Evolutionary conservation across 2,329 filamentous ascomycete species (phyloP), one percentile per base, ranked within the genome.

Genomic region (Claviceps sp.): DNA sequence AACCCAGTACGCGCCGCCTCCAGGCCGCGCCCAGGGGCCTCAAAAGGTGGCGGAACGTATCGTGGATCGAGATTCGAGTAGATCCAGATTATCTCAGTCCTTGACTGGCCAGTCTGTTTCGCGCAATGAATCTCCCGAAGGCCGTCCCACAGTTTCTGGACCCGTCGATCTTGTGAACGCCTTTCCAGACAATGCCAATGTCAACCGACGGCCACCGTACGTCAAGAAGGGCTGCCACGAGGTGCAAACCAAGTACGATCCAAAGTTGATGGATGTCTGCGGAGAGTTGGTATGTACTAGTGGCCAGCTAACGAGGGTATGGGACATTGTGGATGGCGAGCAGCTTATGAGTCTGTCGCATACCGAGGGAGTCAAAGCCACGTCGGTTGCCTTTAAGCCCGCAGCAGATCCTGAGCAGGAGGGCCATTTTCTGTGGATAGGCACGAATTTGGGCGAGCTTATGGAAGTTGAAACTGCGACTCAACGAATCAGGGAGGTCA

Each of bases 281-380:
- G 93, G 93, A 7, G 84, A 90, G 57, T 83, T 85, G 58, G 82
- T 93, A 7, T 95, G 89, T 64, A 91, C 90, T 0, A 88, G 86
- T 16, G 93, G 91, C 5, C 85, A 87, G 56, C 75, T 93, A 55
- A 97, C 91, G 1, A 80, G 88, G 55, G 87, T 90, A 0, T 98
- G 93, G 90, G 91, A 84, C 63, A 67, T 95, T 24, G 70, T 82
- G 11, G 89, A 89, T 51, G 91, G 91, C 2, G 87, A 94, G 59
- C 75, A 87, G 49, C 63, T 95, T 14, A 79, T 95, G 75, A 93
- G 82, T 59, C 69, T 95, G 56, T 78, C 82, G 49, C 90, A 95
- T 65, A 86, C 85, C 1, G 93, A 98, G 62, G 88, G 85, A 1
- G 75, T 89, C 56, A 95, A 87, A 63, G 85, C 87, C 7, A 84